phyloP scores from a whole-genome alignment of 306 rosid genomes.

The Quercus engelmannii region DNA sequence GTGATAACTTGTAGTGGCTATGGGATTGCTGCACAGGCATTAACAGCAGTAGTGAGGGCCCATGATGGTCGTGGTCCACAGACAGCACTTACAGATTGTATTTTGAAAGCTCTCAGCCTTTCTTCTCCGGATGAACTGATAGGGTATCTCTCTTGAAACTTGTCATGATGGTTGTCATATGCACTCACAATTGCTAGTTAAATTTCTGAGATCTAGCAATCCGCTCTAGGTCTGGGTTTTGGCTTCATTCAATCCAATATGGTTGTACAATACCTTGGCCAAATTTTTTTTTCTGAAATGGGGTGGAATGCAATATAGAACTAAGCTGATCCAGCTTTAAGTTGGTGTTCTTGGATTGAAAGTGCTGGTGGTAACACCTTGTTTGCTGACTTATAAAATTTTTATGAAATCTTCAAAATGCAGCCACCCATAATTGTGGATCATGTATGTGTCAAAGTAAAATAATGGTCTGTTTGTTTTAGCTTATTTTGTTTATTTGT shows the following conservation, averaged over 20 bases:
- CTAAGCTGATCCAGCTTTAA: not conserved
- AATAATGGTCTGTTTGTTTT: not conserved
- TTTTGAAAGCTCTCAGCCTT: constrained; percentile 57
- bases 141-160: constrained; percentile 54
- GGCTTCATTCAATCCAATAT: not conserved
- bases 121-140: constrained; percentile 85
- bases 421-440: not conserved
- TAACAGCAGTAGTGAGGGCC: constrained; percentile 76
- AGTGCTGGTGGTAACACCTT: not conserved
- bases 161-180: not conserved
- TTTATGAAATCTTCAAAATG: not conserved
- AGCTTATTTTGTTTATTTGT: too few relatives aligned
- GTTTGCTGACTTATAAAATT: not conserved
- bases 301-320: not conserved
- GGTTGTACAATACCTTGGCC: not conserved
- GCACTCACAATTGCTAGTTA: constrained; percentile 15
- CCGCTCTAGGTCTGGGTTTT: not conserved
- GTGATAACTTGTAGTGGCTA: constrained; percentile 72
- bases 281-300: not conserved
- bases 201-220: constrained; percentile 13
- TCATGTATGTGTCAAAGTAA: not conserved
- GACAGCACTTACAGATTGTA: constrained; percentile 59
- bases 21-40: constrained; percentile 91
- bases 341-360: not conserved
- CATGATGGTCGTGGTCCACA: constrained; percentile 85